Conservation (phyloP, 352 stramenopile species). For the Phytophthora aleatoria region DNA sequence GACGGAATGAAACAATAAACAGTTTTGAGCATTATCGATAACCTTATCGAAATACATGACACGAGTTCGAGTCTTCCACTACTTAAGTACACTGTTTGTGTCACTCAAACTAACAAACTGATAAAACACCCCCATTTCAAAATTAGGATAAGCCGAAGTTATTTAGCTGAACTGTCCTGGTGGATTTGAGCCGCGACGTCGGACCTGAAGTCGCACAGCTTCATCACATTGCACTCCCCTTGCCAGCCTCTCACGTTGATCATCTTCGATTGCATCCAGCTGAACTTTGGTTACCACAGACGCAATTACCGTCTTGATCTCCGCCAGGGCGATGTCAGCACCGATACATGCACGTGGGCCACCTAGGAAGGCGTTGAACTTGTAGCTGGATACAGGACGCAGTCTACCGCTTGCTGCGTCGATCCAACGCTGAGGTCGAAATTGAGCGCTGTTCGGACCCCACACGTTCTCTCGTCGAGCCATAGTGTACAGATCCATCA, state of each 20-base stretch:
- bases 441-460: constrained; percentile 46
- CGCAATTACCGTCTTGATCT: constrained; percentile 52
- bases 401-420: constrained; percentile 38
- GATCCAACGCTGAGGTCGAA: constrained; percentile 66
- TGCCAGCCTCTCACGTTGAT: too few species aligned
- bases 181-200: neutral
- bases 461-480: constrained; percentile 51
- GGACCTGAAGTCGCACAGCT: constrained; percentile 5
- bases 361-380: constrained; percentile 65
- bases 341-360: constrained; percentile 60
- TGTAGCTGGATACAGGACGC: constrained; percentile 44
- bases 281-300: constrained; percentile 22
- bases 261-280: neutral
- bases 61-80: too few species aligned
- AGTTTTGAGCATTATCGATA: neutral
- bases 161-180: constrained; percentile 14
- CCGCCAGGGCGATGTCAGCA: constrained; percentile 40
- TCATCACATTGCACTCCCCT: neutral
- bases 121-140: too few species aligned
- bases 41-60: too few species aligned
- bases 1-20: constrained; percentile 5
- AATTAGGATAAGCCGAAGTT: too few species aligned
- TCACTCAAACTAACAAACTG: too few species aligned
- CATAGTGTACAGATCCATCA: constrained; percentile 57
- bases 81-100: too few species aligned